Evolutionary conservation across 2,329 filamentous ascomycete genomes (phyloP).

Genomic region (Cryphonectria nitschkei): DNA sequence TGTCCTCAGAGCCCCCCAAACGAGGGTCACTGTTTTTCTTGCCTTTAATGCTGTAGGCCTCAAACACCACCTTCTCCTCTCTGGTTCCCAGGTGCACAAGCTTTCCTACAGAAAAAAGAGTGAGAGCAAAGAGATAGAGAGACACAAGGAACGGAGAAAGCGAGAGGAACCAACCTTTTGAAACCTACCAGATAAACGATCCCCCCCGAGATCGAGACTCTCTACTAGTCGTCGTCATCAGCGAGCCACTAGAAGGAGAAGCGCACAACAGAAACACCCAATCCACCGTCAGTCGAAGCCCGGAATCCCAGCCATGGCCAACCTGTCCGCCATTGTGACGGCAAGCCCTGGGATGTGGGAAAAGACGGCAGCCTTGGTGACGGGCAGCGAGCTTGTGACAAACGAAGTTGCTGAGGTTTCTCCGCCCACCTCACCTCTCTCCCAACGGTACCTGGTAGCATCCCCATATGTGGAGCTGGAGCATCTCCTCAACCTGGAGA

Average conservation of each 20-base stretch:
- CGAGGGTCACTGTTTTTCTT: neutral
- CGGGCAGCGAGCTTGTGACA: neutral
- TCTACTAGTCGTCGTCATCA: neutral
- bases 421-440: constrained; percentile 11
- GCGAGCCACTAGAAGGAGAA: neutral
- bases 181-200: neutral
- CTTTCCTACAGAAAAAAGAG: neutral
- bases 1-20: constrained; percentile 12
- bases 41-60: constrained; percentile 5
- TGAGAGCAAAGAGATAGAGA: neutral
- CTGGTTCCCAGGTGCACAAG: neutral
- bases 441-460: constrained; percentile 55
- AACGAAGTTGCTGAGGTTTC: constrained; percentile 8
- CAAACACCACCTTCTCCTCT: neutral
- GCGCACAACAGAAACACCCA: neutral
- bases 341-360: neutral
- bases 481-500: constrained; percentile 74
- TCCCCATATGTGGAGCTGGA: constrained; percentile 75
- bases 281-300: neutral
- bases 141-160: neutral
- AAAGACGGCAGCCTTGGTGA: constrained; percentile 6
- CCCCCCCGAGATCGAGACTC: neutral
- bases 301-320: neutral
- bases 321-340: neutral
- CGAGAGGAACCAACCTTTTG: neutral